Evolutionary conservation across 164 flowering plant species (phyloP).

Genomic region (Nymphaea thermarum): DNA sequence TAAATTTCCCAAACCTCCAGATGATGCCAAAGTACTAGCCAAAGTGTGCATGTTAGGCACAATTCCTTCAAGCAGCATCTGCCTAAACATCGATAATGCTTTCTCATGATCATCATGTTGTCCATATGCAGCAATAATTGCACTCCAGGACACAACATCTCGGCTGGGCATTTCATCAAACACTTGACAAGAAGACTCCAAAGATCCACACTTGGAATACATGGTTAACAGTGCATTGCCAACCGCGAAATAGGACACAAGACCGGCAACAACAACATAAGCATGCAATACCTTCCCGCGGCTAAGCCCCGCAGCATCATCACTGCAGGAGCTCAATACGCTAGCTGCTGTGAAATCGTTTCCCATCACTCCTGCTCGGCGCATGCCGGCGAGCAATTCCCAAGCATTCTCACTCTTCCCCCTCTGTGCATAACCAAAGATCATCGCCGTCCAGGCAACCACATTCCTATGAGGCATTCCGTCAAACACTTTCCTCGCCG

Average conservation of each 20-base stretch:
- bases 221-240: neutral
- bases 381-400: neutral
- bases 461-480: conserved; percentile 1
- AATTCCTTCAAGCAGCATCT: conserved; percentile 2
- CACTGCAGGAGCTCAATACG: neutral
- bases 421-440: neutral
- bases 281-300: conserved; percentile 1
- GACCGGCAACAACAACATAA: neutral
- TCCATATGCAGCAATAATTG: conserved; percentile 7
- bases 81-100: conserved; percentile 1
- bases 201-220: conserved; percentile 6
- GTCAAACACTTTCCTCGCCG: neutral
- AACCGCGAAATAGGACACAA: neutral
- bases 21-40: neutral
- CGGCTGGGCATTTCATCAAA: conserved; percentile 10
- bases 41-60: conserved; percentile 1
- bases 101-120: conserved; percentile 1
- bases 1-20: neutral
- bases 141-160: conserved; percentile 14
- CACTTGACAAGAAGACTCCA: conserved; percentile 5
- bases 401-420: neutral
- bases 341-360: neutral
- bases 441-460: neutral
- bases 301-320: neutral
- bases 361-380: neutral